These are phyloP conservation scores for Excoecaria cochinchinensis DNA, from an alignment of 345 rosid genomes.

Conservation along the genomic window DNA sequence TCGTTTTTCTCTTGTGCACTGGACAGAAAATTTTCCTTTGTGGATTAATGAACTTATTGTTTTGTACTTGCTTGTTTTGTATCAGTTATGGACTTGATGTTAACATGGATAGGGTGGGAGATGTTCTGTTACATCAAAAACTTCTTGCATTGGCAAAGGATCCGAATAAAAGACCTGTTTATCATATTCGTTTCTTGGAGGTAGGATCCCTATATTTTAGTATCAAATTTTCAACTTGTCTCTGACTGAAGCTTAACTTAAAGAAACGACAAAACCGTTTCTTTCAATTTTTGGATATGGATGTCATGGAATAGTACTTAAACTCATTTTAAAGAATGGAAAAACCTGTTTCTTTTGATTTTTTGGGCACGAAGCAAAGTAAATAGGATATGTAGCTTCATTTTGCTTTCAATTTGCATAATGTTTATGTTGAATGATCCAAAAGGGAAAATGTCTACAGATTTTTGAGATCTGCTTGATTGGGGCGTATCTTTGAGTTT, in stretches of 20 bases:
- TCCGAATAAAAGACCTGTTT: slow-evolving; percentile 58
- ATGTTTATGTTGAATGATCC: background rate
- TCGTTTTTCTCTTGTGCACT: background rate
- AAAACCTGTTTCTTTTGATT: background rate
- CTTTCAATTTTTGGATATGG: background rate
- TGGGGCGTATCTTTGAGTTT: background rate
- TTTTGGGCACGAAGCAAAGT: background rate
- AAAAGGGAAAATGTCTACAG: background rate
- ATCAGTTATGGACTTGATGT: slow-evolving; percentile 65
- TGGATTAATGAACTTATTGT: background rate
- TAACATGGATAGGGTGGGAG: slow-evolving; percentile 67
- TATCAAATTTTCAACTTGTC: slow-evolving; percentile 6
- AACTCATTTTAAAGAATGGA: background rate
- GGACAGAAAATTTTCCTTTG: background rate
- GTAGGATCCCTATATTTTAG: slow-evolving; percentile 28
- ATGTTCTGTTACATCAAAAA: slow-evolving; percentile 54
- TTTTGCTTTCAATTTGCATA: background rate
- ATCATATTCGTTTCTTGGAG: slow-evolving; percentile 62
- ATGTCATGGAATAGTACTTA: background rate
- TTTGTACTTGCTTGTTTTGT: background rate
- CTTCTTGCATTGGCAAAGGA: slow-evolving; percentile 61
- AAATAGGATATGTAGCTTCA: background rate
- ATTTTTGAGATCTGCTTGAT: background rate
- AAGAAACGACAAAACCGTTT: background rate
- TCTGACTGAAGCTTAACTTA: background rate